Evolutionary conservation across 805 yeast genomes (phyloP), one percentile per base, ranked within the genome.

Genomic region (Zygosaccharomyces pseudorouxii): DNA sequence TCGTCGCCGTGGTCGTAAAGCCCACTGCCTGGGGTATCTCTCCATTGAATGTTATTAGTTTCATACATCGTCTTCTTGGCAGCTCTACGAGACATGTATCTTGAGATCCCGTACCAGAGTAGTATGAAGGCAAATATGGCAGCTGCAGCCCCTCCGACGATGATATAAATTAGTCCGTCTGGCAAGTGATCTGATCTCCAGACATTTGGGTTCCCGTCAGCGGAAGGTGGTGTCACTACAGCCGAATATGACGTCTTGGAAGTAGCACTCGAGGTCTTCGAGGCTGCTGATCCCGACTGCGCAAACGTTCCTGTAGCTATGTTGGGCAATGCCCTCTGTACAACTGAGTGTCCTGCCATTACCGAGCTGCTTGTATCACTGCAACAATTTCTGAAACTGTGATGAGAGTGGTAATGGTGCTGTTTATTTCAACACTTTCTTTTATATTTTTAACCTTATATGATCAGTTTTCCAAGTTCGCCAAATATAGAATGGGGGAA

Each of bases 151-250:
- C 84, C 72, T 1, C 95, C 96, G 38, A 87, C 84, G 0, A 86
- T 84, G 45, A 89, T 88, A 67, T 87, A 88, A 2, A 89, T 89
- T 0, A 93, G 84, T 1, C 96, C 96, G 41, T 78, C 74, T 1
- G 89, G 87, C 40, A 74, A 71, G 29, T 50, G 53, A 18, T 60
- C 60, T 5, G 80, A 66, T 40, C 70, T 65, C 55, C 76, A 67
- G 16, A 88, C 72, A 58, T 76, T 81, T 9, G 96, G 96, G 64
- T 88, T 88, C 43, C 74, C 68, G 14, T 56, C 57, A 36, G 78
- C 73, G 1, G 82, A 70, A 0, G 95, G 95, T 1, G 73, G 74
- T 7, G 69, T 64, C 25, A 72, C 69, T 1, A 65, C 60, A 2
- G 74, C 48, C 0, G 64, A 57, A 55, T 63, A 59, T 1, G 59